Base-by-base conservation (phyloP, 441 rosid species). In the Populus trichocarpa region DNA sequence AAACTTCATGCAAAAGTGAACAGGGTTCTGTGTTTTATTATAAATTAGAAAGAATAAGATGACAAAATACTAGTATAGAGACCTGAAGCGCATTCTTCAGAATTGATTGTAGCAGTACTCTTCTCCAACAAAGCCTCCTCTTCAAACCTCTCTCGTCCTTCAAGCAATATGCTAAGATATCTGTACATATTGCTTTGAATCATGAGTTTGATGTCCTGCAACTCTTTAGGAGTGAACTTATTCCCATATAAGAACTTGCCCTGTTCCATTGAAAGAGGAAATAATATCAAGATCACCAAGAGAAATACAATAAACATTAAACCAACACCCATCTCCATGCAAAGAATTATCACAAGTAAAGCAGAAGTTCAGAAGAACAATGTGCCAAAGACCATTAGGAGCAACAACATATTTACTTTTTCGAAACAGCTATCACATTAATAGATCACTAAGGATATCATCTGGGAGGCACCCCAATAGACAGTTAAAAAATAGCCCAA, bases 181-280 rank as follows among this genome's bases (percentile, higher is more conserved):
- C 78, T 85, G 82, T 88, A 90, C 89, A 90, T 79, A 70, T 86
- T 87, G 78, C 93, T 88, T 80, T 90, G 93, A 79, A 90, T 90
- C 90, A 90, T 86, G 76, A 85, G 79, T 85, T 88, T 90, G 72
- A 90, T 84, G 32, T 79, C 81, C 78, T 84, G 88, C 72, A 85
- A 77, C 79, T 90, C 93, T 50, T 87, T 89, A 61, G 81, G 67
- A 72, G 85, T 82, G 77, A 88, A 90, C 74, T 77, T 85, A 64
- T 86, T 87, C 70, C 91, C 93, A 78, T 87, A 90, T 72, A 88
- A 85, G 80, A 90, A 80, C 69, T 87, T 88, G 1, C 87, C 91
- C 93, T 90, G 88, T 72, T 63, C 74, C 65, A 72, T 36, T 23
- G 32, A 36, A 71, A 69, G 35, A 69, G 20, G n/a, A 70, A 73